Evolutionary conservation across 192 early-diverging fungal genomes (phyloP).

Genomic region (Coemansia sp.): DNA sequence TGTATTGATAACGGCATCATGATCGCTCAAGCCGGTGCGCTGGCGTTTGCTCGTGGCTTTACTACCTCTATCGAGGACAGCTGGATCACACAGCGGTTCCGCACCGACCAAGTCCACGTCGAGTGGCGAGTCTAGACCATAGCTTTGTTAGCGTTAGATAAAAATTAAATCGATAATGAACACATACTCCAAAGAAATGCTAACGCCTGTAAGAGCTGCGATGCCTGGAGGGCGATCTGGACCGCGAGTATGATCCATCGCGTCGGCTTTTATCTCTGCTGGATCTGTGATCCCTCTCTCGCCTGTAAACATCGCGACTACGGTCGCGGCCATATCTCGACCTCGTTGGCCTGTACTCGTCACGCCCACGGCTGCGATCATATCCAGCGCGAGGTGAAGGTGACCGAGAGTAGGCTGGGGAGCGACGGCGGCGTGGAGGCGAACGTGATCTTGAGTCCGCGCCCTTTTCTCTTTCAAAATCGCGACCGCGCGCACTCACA

Average conservation of each 20-base stretch:
- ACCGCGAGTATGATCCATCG: slow-evolving; percentile 20
- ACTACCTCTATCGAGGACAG: slow-evolving; percentile 84
- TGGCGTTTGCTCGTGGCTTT: slow-evolving; percentile 81
- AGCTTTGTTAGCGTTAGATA: not conserved
- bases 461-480: not conserved
- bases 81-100: slow-evolving; percentile 91
- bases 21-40: slow-evolving; percentile 96
- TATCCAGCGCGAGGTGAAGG: slow-evolving; percentile 4
- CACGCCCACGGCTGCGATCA: slow-evolving; percentile 7
- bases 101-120: slow-evolving; percentile 85
- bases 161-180: not conserved
- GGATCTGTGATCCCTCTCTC: slow-evolving; percentile 8
- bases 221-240: slow-evolving; percentile 27
- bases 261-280: slow-evolving; percentile 8
- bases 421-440: slow-evolving; percentile 1
- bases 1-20: slow-evolving; percentile 99
- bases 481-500: not conserved
- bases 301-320: slow-evolving; percentile 3
- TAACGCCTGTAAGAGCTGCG: slow-evolving; percentile 22
- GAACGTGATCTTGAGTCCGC: slow-evolving; percentile 2
- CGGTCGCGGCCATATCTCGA: not conserved
- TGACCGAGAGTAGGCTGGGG: slow-evolving; percentile 14
- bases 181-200: not conserved
- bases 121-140: slow-evolving; percentile 67
- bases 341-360: not conserved